Evolutionary conservation across 1,139 yeast genomes (phyloP).

Genomic region (Pichia sp.): DNA sequence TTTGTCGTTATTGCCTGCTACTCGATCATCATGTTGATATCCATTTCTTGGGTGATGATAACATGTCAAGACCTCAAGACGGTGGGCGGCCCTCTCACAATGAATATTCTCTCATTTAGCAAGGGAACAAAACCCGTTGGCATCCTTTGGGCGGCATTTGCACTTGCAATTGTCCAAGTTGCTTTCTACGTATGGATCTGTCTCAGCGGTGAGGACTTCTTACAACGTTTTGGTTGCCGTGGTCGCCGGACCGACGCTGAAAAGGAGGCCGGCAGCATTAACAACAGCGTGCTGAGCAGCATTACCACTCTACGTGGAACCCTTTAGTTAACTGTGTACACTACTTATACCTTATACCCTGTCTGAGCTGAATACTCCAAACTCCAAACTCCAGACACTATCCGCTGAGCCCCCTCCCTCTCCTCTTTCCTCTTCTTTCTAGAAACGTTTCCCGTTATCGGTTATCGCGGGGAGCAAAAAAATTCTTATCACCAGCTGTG

Average conservation of each 20-base stretch:
- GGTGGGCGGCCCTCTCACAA: slow-evolving; percentile 11
- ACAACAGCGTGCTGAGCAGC: slow-evolving; percentile 14
- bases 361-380: too few species aligned
- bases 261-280: slow-evolving; percentile 5
- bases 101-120: slow-evolving; percentile 10
- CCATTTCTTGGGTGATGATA: slow-evolving; percentile 12
- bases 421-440: too few species aligned
- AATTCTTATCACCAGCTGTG: slow-evolving; percentile 84
- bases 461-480: too few species aligned
- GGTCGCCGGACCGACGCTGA: slow-evolving; percentile 3
- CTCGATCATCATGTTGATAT: slow-evolving; percentile 9
- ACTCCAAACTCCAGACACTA: too few species aligned
- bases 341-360: too few species aligned
- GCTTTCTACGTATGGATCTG: slow-evolving; percentile 4
- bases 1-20: not conserved
- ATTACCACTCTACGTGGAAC: slow-evolving; percentile 14
- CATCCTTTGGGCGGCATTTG: slow-evolving; percentile 13
- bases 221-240: not conserved
- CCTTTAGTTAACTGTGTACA: slow-evolving; percentile 2
- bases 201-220: not conserved
- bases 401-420: too few species aligned
- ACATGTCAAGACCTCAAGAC: slow-evolving; percentile 5
- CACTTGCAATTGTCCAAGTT: slow-evolving; percentile 5
- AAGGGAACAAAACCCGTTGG: slow-evolving; percentile 5
- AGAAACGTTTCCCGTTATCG: too few species aligned